These are phyloP conservation scores for Sporothrix euskadiensis DNA, from an alignment of 2,329 filamentous ascomycete species.

Conservation along the genomic window DNA sequence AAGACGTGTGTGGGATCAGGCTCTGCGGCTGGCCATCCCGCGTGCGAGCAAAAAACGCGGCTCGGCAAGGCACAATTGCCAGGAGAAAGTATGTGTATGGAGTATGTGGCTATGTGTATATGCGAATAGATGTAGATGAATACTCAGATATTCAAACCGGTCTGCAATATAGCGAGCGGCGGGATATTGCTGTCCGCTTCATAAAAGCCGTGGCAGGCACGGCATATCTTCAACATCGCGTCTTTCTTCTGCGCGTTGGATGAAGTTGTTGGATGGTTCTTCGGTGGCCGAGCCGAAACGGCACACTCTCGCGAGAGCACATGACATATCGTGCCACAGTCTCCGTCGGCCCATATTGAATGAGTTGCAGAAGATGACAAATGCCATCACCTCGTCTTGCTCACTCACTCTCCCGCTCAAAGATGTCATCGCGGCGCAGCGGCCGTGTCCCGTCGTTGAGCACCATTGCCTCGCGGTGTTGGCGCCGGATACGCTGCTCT, in stretches of 20 bases:
- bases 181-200: not conserved
- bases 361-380: not conserved
- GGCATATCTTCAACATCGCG: not conserved
- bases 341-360: not conserved
- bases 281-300: not conserved
- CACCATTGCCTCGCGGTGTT: slow-evolving; percentile 86
- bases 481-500: slow-evolving; percentile 71
- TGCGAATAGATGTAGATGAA: not conserved
- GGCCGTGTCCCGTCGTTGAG: slow-evolving; percentile 81
- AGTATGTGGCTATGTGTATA: not conserved
- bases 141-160: not conserved
- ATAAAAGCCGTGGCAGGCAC: not conserved
- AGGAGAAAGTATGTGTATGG: not conserved
- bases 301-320: not conserved
- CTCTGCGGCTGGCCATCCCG: not conserved
- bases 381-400: not conserved
- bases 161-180: not conserved
- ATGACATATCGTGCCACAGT: not conserved
- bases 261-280: not conserved
- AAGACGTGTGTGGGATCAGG: not conserved
- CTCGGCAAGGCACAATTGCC: not conserved
- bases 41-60: not conserved
- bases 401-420: slow-evolving; percentile 60
- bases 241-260: not conserved
- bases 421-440: slow-evolving; percentile 73